Base-by-base conservation (phyloP, 306 rosid species). In the Spatholobus suberectus region DNA sequence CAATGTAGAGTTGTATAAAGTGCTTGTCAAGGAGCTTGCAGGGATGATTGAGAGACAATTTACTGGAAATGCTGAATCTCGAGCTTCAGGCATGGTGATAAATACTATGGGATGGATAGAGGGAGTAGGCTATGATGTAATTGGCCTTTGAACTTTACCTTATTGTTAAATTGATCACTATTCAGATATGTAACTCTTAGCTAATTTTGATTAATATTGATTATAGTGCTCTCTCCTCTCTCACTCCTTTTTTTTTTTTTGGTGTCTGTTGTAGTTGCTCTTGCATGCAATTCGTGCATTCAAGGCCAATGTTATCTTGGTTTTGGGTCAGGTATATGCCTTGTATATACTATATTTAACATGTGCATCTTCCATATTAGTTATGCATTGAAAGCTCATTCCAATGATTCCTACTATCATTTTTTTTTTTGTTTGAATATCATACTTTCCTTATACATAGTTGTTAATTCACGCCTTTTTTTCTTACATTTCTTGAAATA, bases 31-130 rank as follows among this genome's bases (percentile, higher is more conserved):
- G 89, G 99, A 94, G 91, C 97, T 96, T 41, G 82, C 98, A 24
- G 92, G 89, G 62, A 87, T 94, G 85, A 87, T 94, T 61, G 99
- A 92, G 88, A 91, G 90, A 76, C 99, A 94, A 73, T 88, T 96
- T 85, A 18, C 95, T 76, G 94, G 95, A 78, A 96, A 88, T 84
- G 80, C 92, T 73, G 98, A 96, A 84, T 92, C 96, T 74, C 90
- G 89, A 87, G 98, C 99, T 85, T 92, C 99, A 12, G 99, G 99
- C 52, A 88, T 96, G 98, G 98, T 96, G 70, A 90, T 96, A 84
- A 96, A 96, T 87, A 96, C 99, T 41, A 94, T 96, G 99, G 99
- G 99, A 52, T 96, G 99, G 99, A 94, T 94, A 74, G 98, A 96
- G 82, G 97, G 98, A 81, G 87, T 90, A 40, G 99, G 99, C 83